A percentile compares a stretch with the other conserved stretches of the same genome.
Evolutionary conservation across 1,139 yeast species (phyloP).

Genomic region (Pichia sp.): DNA sequence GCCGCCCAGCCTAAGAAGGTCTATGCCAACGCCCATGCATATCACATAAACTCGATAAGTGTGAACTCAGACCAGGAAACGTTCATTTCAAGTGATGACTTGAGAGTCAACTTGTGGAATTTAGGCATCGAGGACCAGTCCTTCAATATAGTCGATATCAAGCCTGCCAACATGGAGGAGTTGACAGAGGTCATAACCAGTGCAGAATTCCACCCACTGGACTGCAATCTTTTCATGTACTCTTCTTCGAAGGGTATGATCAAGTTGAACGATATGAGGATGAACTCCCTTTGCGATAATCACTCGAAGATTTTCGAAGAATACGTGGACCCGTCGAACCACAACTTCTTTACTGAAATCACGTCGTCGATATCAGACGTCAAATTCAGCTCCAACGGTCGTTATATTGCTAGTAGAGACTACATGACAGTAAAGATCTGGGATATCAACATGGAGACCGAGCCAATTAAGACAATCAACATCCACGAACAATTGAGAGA

Average conservation of each 20-base stretch:
- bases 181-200: constrained; percentile 97
- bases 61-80: constrained; percentile 96
- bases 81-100: constrained; percentile 87
- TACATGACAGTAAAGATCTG: constrained; percentile 96
- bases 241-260: constrained; percentile 96
- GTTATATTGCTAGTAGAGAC: constrained; percentile 92
- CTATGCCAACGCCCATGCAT: constrained; percentile 95
- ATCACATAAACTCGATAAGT: constrained; percentile 94
- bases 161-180: constrained; percentile 98
- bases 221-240: constrained; percentile 93
- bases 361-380: constrained; percentile 94
- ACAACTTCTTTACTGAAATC: constrained; percentile 95
- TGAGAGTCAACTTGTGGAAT: constrained; percentile 95
- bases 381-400: constrained; percentile 86
- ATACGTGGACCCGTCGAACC: constrained; percentile 86
- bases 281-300: constrained; percentile 87
- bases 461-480: constrained; percentile 89
- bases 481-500: constrained; percentile 95
- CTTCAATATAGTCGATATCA: constrained; percentile 94
- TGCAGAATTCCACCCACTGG: constrained; percentile 92
- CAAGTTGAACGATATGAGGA: constrained; percentile 94
- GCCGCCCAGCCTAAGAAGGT: constrained; percentile 93
- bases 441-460: constrained; percentile 97
- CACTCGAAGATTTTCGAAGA: constrained; percentile 91
- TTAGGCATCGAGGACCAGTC: constrained; percentile 91